A percentile compares a stretch with the other conserved stretches of the same genome.
These are phyloP conservation scores for Phyllosticta citribraziliensis DNA, from an alignment of 2,329 filamentous ascomycete genomes.

Conservation along the genomic window DNA sequence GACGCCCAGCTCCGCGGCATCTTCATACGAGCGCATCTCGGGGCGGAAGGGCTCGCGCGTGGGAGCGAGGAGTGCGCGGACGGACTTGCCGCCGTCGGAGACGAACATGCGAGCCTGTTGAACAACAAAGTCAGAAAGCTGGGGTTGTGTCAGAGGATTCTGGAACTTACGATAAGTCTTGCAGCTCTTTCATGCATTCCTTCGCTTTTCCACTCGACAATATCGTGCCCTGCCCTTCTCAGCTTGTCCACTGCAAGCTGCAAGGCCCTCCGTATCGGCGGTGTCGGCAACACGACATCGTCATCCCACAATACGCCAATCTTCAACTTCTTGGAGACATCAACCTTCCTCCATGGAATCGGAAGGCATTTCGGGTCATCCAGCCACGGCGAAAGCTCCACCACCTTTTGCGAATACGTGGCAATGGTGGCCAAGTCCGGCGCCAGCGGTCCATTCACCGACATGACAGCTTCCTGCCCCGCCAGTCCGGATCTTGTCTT, in stretches of 20 bases:
- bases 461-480: conserved; percentile 55
- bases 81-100: conserved; percentile 42
- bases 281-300: conserved; percentile 25
- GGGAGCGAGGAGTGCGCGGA: conserved; percentile 31
- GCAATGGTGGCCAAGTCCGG: conserved; percentile 43
- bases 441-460: conserved; percentile 55
- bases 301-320: conserved; percentile 38
- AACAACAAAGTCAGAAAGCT: neutral
- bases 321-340: conserved; percentile 41
- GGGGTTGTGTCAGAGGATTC: neutral
- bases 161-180: conserved; percentile 2
- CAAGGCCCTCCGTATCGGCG: conserved; percentile 41
- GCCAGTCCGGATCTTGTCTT: conserved; percentile 47
- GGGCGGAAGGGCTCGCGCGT: conserved; percentile 38
- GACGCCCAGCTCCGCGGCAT: conserved; percentile 34
- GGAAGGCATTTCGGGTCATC: conserved; percentile 44
- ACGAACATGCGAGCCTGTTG: conserved; percentile 31
- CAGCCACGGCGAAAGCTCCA: conserved; percentile 40
- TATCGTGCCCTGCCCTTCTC: conserved; percentile 40
- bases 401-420: conserved; percentile 32
- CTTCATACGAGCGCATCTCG: conserved; percentile 38
- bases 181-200: conserved; percentile 6
- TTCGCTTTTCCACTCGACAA: conserved; percentile 43
- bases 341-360: conserved; percentile 42
- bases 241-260: conserved; percentile 45